These are phyloP conservation scores for Achaetomiella virescens DNA, from an alignment of 495 filamentous ascomycete species.

Conservation along the genomic window DNA sequence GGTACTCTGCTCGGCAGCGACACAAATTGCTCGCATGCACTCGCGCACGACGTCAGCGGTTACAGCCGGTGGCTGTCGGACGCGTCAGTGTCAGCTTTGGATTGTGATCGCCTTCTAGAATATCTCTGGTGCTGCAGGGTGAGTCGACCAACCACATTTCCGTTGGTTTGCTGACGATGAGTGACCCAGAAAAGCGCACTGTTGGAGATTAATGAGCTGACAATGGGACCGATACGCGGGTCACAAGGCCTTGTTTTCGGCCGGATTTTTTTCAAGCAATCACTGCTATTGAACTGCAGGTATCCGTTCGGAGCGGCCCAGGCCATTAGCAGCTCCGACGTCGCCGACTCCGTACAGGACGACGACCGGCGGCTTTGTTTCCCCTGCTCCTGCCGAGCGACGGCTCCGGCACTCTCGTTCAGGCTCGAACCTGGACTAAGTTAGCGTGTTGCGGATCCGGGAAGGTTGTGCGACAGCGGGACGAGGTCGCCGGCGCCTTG, in stretches of 20 bases:
- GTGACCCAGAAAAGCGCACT: neutral
- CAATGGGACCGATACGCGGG: too few relatives aligned
- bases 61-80: neutral
- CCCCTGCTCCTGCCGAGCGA: neutral
- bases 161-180: neutral
- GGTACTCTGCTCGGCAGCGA: neutral
- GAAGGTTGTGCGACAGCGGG: slow-evolving; percentile 11
- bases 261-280: too few relatives aligned
- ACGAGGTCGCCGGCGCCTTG: slow-evolving; percentile 2
- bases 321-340: too few relatives aligned
- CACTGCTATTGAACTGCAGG: neutral
- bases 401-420: neutral
- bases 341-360: too few relatives aligned
- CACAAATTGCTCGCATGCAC: neutral
- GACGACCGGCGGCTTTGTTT: too few relatives aligned
- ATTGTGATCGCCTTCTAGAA: neutral
- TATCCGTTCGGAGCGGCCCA: neutral
- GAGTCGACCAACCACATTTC: neutral
- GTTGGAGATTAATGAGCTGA: neutral
- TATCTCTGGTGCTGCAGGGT: neutral
- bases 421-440: neutral
- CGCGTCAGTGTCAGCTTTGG: neutral
- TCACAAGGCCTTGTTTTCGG: neutral
- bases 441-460: neutral
- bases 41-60: neutral